phyloP scores from a whole-genome alignment of 805 yeast species.

The Yarrowia divulgata region DNA sequence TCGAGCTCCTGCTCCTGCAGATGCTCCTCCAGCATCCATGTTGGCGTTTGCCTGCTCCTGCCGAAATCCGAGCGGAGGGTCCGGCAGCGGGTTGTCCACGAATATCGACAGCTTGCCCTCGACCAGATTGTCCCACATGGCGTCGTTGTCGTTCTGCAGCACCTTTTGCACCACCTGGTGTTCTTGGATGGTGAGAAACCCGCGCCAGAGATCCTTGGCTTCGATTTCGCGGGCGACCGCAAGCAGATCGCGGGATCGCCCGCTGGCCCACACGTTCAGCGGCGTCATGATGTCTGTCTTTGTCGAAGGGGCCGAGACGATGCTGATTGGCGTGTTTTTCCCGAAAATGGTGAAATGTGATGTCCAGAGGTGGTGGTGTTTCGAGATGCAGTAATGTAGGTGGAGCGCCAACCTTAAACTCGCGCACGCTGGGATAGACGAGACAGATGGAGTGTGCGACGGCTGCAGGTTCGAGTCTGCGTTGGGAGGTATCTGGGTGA shows the following conservation, averaged over 20 bases:
- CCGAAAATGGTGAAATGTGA: not conserved
- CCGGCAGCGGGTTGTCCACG: conserved; percentile 36
- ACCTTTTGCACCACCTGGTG: conserved; percentile 49
- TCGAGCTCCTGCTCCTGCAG: too few species aligned
- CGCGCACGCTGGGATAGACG: not conserved
- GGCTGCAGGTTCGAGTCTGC: not conserved
- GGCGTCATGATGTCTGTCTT: conserved; percentile 6
- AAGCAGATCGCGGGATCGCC: conserved; percentile 40
- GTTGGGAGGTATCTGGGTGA: conserved; percentile 18
- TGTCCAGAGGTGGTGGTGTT: too few species aligned
- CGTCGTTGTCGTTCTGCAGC: conserved; percentile 12
- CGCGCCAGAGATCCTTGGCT: conserved; percentile 48
- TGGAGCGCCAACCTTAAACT: conserved; percentile 18
- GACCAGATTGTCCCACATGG: conserved; percentile 35
- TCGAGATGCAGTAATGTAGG: conserved; percentile 8
- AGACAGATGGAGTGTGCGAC: not conserved
- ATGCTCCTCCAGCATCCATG: not conserved
- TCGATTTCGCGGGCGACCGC: conserved; percentile 47
- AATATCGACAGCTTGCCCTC: conserved; percentile 33
- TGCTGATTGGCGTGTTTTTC: conserved; percentile 4
- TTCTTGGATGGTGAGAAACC: conserved; percentile 52
- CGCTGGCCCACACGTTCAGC: conserved; percentile 40
- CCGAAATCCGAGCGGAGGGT: conserved; percentile 32
- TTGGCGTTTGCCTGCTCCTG: conserved; percentile 35
- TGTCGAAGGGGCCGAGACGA: not conserved